Base-by-base conservation (phyloP, 2,329 filamentous ascomycete species). In the Cordyceps tenuipes region DNA sequence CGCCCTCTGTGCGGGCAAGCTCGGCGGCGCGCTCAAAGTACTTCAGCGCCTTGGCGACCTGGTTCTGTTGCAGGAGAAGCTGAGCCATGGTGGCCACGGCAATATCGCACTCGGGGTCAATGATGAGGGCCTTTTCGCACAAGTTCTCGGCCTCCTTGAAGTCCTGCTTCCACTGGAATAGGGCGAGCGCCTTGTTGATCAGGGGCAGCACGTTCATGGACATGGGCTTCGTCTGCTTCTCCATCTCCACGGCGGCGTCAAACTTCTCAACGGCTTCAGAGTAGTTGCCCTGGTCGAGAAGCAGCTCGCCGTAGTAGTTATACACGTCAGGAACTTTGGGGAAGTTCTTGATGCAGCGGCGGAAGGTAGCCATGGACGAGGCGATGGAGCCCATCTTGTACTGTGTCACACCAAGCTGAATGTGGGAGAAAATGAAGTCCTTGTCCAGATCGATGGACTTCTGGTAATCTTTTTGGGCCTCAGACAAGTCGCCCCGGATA, bases 321-420 rank as follows among this genome's bases (percentile, higher is more conserved):
- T 97, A 99, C 46, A 97, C 94, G 71, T 99, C 94, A 6, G 93
- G 92, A 12, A 96, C 90, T 72, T 93, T 90, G 70, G 91, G 89
- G 71, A 99, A 99, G 78, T 96, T 97, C 87, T 97, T 99, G 75
- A 97, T 92, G 75, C 91, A 96, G 64, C 92, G 84, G 68, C 93
- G 86, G 86, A 99, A 97, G 6, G 94, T 99, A 41, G 94, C 93
- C 91, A 97, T 97, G 51, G 92, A 96, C 9, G 92, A 97, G 8
- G 94, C 94, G 61, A 99, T 89, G 34, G 91, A 96, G 66, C 94
- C 94, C 89, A 97, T 95, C 86, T 99, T 99, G 82, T 99, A 99
- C 77, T 99, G 94, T 54, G 94, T 99, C 57, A 99, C 94, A 73
- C 94, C 94, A 48, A 99, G 89, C 76, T 99, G 94, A 70, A 99